A percentile compares a stretch with the other conserved stretches of the same genome.
Conservation (phyloP, 768 basidiomycete species). For the Lactarius pseudohatsudake region DNA sequence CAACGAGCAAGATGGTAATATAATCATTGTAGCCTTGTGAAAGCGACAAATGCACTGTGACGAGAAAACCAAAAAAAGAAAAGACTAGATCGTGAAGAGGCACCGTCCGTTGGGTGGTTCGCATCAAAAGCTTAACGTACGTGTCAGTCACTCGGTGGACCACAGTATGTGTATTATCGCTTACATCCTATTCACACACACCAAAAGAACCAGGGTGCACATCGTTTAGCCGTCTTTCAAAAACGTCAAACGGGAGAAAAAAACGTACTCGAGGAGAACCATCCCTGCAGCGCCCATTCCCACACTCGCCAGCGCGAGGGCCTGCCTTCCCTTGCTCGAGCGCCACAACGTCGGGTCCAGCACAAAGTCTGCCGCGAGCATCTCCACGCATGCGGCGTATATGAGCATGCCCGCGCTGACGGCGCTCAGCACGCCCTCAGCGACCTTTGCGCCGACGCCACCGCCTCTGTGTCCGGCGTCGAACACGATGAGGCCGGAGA, state of each 20-base stretch:
- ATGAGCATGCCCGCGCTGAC: conserved; percentile 82
- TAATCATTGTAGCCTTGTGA: neutral
- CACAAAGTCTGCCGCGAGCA: conserved; percentile 85
- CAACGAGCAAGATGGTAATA: neutral
- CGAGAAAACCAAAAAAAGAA: neutral
- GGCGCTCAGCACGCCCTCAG: conserved; percentile 77
- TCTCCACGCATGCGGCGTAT: conserved; percentile 81
- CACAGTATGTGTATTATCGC: neutral
- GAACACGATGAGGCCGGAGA: conserved; percentile 54
- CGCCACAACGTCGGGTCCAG: conserved; percentile 60
- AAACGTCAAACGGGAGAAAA: neutral
- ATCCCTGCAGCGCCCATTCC: conserved; percentile 61
- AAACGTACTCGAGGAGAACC: conserved; percentile 52
- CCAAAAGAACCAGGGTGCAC: neutral
- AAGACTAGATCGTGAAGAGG: neutral
- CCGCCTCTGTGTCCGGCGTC: conserved; percentile 35
- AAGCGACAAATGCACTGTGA: neutral
- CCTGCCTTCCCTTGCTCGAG: conserved; percentile 42
- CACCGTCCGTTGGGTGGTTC: neutral
- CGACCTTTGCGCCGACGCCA: conserved; percentile 50
- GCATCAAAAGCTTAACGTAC: neutral
- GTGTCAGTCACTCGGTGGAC: neutral
- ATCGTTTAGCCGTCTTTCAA: neutral
- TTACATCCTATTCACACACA: neutral
- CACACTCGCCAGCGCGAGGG: conserved; percentile 58